phyloP scores from a whole-genome alignment of 176 grass and related monocot genomes.

The Oryza officinalis region DNA sequence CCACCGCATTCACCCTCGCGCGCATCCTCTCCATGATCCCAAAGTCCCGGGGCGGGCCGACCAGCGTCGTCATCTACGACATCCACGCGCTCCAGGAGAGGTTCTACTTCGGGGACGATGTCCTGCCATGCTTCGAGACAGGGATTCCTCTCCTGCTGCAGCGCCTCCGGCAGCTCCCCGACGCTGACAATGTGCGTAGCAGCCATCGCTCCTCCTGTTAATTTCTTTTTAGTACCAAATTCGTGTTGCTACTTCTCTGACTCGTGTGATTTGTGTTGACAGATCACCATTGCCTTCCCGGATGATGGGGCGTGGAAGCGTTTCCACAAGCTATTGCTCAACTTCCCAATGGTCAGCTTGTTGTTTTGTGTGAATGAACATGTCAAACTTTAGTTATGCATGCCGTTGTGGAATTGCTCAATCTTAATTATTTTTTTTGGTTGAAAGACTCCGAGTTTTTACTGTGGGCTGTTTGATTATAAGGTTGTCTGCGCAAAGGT shows the following conservation, averaged over 20 bases:
- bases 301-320: slow-evolving; percentile 99
- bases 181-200: slow-evolving; percentile 60
- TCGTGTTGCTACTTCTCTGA: background rate
- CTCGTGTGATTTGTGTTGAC: background rate
- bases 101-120: slow-evolving; percentile 80
- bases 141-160: slow-evolving; percentile 76
- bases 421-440: slow-evolving; percentile 5
- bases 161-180: slow-evolving; percentile 72
- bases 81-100: slow-evolving; percentile 90
- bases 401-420: background rate
- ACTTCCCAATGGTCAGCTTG: slow-evolving; percentile 71
- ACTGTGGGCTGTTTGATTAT: slow-evolving; percentile 15
- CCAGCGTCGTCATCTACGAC: slow-evolving; percentile 94
- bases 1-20: slow-evolving; percentile 91
- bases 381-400: background rate
- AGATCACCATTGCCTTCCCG: slow-evolving; percentile 94
- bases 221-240: background rate
- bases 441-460: background rate
- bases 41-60: slow-evolving; percentile 84
- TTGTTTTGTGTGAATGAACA: background rate
- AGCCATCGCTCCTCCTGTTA: background rate
- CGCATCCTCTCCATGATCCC: slow-evolving; percentile 88
- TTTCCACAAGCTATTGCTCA: slow-evolving; percentile 77
- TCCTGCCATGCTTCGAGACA: slow-evolving; percentile 84
- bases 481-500: slow-evolving; percentile 90